Evolutionary conservation across 164 flowering plant genomes (phyloP).

Genomic region (Vitis vinifera): DNA sequence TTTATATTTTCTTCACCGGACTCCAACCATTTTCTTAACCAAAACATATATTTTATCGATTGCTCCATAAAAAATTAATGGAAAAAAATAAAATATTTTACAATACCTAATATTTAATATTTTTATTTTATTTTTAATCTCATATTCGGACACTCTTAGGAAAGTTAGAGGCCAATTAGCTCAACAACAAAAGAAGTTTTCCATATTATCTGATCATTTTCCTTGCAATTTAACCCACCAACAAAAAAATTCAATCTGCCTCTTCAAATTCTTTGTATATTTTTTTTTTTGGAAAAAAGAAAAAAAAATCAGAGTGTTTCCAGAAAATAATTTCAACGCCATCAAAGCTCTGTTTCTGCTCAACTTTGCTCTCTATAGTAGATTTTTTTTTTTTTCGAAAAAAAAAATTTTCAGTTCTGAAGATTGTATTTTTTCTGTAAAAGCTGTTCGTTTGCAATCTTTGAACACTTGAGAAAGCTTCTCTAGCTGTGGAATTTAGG

Average conservation of each 20-base stretch:
- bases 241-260: not conserved
- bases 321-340: no score
- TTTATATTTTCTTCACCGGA: slow-evolving; percentile 39
- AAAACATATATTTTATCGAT: slow-evolving; percentile 42
- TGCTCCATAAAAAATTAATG: not conserved
- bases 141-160: slow-evolving; percentile 22
- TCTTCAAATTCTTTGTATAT: not conserved
- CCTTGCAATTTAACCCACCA: not conserved
- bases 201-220: slow-evolving; percentile 15
- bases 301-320: not conserved
- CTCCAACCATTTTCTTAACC: slow-evolving; percentile 59
- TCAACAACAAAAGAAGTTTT: slow-evolving; percentile 16
- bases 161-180: slow-evolving; percentile 28
- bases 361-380: not conserved
- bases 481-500: not conserved
- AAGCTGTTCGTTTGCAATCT: slow-evolving; percentile 1
- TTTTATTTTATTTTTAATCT: slow-evolving; percentile 17
- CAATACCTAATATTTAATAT: slow-evolving; percentile 1
- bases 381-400: no score
- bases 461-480: slow-evolving; percentile 4
- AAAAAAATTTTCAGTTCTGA: no score
- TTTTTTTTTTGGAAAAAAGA: slow-evolving; percentile 1
- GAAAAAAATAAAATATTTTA: not conserved
- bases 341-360: slow-evolving; percentile 19
- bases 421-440: not conserved